Evolutionary conservation across 805 yeast genomes (phyloP).

Genomic region (Metschnikowia gelsemii): DNA sequence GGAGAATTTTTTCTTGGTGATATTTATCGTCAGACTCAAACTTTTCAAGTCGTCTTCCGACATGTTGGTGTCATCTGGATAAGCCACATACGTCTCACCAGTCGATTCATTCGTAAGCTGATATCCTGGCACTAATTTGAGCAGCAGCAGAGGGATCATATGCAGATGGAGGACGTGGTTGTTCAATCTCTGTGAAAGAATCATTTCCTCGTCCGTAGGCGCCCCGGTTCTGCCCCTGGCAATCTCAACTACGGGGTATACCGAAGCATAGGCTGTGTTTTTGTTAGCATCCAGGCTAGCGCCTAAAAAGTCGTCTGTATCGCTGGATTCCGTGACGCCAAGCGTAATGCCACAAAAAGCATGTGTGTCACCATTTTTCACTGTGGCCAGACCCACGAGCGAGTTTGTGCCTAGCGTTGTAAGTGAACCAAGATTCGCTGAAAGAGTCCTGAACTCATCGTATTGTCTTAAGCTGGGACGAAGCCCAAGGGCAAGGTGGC

Average conservation of each 20-base stretch:
- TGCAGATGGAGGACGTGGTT: slow-evolving; percentile 60
- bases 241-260: slow-evolving; percentile 76
- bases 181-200: slow-evolving; percentile 61
- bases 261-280: slow-evolving; percentile 27
- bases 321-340: slow-evolving; percentile 57
- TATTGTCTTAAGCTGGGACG: slow-evolving; percentile 74
- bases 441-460: slow-evolving; percentile 66
- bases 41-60: slow-evolving; percentile 26
- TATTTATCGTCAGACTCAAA: slow-evolving; percentile 22
- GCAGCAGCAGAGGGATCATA: slow-evolving; percentile 37
- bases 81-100: slow-evolving; percentile 24
- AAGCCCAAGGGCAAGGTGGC: slow-evolving; percentile 71
- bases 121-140: slow-evolving; percentile 19
- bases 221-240: slow-evolving; percentile 75
- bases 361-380: slow-evolving; percentile 69
- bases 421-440: slow-evolving; percentile 33
- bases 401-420: slow-evolving; percentile 37
- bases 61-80: slow-evolving; percentile 57
- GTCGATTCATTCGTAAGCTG: slow-evolving; percentile 20
- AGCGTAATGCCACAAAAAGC: slow-evolving; percentile 71
- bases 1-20: slow-evolving; percentile 25
- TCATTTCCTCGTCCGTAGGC: slow-evolving; percentile 85
- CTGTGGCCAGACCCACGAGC: slow-evolving; percentile 64
- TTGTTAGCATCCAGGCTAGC: slow-evolving; percentile 21
- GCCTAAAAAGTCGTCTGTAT: slow-evolving; percentile 26